A percentile compares a stretch with the other conserved stretches of the same genome.
Evolutionary conservation across 306 rosid species (phyloP).

Genomic region (Potentilla sterilis): DNA sequence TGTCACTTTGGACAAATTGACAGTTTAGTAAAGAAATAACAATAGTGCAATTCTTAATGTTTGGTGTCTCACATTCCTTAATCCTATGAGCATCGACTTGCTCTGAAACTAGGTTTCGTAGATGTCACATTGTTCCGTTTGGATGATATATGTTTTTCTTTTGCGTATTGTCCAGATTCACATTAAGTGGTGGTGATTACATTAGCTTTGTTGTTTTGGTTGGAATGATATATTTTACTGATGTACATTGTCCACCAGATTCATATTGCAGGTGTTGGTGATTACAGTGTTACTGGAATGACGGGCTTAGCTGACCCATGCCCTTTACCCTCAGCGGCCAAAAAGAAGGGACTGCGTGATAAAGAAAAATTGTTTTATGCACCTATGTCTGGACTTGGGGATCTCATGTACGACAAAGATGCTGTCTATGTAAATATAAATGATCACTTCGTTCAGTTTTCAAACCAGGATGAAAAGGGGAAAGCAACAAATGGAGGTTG

Average conservation of each 20-base stretch:
- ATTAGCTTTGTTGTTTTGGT: not conserved
- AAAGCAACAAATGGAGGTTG: constrained; percentile 53
- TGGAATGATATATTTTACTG: constrained; percentile 11
- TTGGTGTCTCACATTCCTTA: not conserved
- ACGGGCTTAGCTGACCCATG: constrained; percentile 85
- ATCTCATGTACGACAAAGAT: constrained; percentile 92
- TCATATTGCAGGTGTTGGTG: constrained; percentile 96
- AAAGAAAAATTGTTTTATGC: constrained; percentile 86
- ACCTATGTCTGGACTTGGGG: constrained; percentile 98
- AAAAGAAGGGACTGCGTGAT: constrained; percentile 94
- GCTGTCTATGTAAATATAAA: constrained; percentile 87
- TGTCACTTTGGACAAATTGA: not conserved
- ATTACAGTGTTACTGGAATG: constrained; percentile 57
- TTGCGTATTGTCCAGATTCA: not conserved
- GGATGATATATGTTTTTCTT: not conserved
- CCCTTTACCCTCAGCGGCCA: constrained; percentile 96
- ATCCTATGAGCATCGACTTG: not conserved
- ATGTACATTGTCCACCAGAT: constrained; percentile 53
- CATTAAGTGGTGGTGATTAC: not conserved
- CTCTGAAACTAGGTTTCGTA: not conserved
- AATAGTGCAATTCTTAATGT: not conserved
- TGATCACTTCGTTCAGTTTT: constrained; percentile 81
- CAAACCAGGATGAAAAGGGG: constrained; percentile 59
- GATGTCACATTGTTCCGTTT: not conserved
- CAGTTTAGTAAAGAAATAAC: not conserved